A percentile compares a stretch with the other conserved stretches of the same genome.
Evolutionary conservation across 352 stramenopile genomes (phyloP).

Genomic region (Pythium brassicae): DNA sequence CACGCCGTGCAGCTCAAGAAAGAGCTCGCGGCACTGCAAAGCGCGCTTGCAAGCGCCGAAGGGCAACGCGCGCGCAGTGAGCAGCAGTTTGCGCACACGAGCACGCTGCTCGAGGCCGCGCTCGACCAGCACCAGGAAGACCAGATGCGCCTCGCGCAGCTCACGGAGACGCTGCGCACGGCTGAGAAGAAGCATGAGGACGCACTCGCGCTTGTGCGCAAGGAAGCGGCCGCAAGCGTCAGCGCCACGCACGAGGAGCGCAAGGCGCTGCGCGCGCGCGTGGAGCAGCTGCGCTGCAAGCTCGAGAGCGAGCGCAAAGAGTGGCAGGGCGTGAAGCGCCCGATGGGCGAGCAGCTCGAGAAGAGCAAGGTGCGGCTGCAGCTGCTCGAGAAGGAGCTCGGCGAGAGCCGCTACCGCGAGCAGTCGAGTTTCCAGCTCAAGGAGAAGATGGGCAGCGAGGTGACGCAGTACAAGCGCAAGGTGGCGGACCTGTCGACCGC

Average conservation of each 20-base stretch:
- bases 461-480: slow-evolving; percentile 51
- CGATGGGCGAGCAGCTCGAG: slow-evolving; percentile 51
- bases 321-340: slow-evolving; percentile 46
- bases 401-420: slow-evolving; percentile 57
- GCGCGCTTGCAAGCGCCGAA: slow-evolving; percentile 33
- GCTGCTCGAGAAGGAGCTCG: slow-evolving; percentile 63
- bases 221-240: slow-evolving; percentile 46
- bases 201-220: slow-evolving; percentile 46
- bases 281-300: slow-evolving; percentile 64
- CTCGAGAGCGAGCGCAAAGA: slow-evolving; percentile 68
- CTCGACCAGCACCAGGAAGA: slow-evolving; percentile 75
- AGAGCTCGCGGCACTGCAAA: slow-evolving; percentile 60
- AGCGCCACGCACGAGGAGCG: slow-evolving; percentile 61
- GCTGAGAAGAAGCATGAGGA: slow-evolving; percentile 65
- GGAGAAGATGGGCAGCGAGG: slow-evolving; percentile 57
- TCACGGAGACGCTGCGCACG: slow-evolving; percentile 51
- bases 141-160: slow-evolving; percentile 37
- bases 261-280: slow-evolving; percentile 56
- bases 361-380: slow-evolving; percentile 42
- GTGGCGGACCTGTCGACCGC: slow-evolving; percentile 43
- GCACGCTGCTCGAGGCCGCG: slow-evolving; percentile 62
- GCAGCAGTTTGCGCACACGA: slow-evolving; percentile 64
- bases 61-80: slow-evolving; percentile 40
- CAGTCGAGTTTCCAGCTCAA: slow-evolving; percentile 62
- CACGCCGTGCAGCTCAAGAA: slow-evolving; percentile 76